phyloP scores from a whole-genome alignment of 129 eudicot species.

The Artemisia argyi region DNA sequence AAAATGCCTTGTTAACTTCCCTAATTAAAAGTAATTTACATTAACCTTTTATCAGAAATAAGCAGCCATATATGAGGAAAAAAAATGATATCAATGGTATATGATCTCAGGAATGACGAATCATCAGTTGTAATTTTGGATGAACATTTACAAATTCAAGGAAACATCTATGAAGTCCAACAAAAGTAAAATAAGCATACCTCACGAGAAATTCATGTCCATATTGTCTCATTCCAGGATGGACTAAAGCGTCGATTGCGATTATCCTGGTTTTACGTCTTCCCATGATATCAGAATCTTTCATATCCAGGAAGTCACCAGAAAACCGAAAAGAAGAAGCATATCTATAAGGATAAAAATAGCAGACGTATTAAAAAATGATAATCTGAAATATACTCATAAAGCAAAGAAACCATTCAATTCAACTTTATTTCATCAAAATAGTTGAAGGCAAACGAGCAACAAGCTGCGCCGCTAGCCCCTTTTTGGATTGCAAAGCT shows the following conservation, averaged over 20 bases:
- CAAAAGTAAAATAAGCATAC: conserved; percentile 29
- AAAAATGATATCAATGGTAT: conserved; percentile 5
- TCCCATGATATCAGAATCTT: conserved; percentile 53
- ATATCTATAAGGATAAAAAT: conserved; percentile 48
- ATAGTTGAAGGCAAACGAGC: too few relatives aligned
- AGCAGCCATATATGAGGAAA: conserved; percentile 7
- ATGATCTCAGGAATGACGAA: too few relatives aligned
- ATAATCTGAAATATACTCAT: not conserved
- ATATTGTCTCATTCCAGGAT: conserved; percentile 75
- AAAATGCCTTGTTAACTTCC: conserved; percentile 90
- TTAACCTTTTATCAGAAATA: too few relatives aligned
- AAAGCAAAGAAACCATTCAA: conserved; percentile 11
- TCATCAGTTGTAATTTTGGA: too few relatives aligned
- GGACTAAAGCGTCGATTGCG: conserved; percentile 82
- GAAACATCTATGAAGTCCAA: too few relatives aligned
- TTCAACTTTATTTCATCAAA: too few relatives aligned
- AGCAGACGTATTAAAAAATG: conserved; percentile 50
- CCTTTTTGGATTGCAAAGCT: too few relatives aligned
- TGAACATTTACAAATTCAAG: too few relatives aligned
- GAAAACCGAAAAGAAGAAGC: conserved; percentile 80
- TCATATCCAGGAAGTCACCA: conserved; percentile 62
- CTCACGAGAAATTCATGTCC: conserved; percentile 50
- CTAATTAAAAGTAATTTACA: too few relatives aligned
- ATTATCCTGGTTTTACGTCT: conserved; percentile 76
- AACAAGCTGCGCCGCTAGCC: too few relatives aligned